These are phyloP conservation scores for Haematococcus lacustris DNA, from an alignment of 139 green algal species.

Conservation along the genomic window DNA sequence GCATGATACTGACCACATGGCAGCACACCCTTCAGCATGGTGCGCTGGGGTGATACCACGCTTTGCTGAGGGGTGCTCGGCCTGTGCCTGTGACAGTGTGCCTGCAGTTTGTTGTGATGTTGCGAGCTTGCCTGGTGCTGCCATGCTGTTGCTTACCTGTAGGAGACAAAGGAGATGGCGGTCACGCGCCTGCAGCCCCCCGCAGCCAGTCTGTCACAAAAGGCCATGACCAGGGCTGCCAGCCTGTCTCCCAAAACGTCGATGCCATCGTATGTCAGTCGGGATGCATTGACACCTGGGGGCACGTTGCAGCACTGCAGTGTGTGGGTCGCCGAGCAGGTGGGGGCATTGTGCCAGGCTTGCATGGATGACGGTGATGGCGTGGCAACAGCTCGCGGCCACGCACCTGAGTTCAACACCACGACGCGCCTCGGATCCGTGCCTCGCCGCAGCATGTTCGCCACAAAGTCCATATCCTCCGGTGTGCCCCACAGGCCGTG, in stretches of 20 bases:
- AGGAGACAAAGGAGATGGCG: not conserved
- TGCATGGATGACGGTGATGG: not conserved
- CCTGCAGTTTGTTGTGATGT: not conserved
- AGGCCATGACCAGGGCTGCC: not conserved
- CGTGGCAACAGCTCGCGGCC: not conserved
- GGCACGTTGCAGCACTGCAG: not conserved
- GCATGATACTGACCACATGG: not conserved
- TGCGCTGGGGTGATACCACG: not conserved
- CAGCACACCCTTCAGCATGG: not conserved
- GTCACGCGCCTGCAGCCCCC: not conserved
- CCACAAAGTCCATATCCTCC: slow-evolving; percentile 10
- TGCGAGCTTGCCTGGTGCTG: not conserved
- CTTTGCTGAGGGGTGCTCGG: not conserved
- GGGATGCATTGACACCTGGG: slow-evolving; percentile 1
- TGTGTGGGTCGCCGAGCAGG: not conserved
- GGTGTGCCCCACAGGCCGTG: slow-evolving; percentile 25
- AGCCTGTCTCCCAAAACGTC: slow-evolving; percentile 9
- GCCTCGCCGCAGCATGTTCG: not conserved
- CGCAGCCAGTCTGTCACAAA: not conserved
- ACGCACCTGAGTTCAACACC: slow-evolving; percentile 1
- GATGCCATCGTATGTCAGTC: slow-evolving; percentile 16
- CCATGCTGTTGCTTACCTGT: not conserved
- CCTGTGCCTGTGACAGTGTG: not conserved
- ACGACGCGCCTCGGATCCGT: slow-evolving; percentile 1
- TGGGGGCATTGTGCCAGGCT: not conserved